Percentiles rank a stretch among this genome's conserved stretches.
Evolutionary conservation across 306 rosid species (phyloP).

Genomic region (Trifolium pratense): DNA sequence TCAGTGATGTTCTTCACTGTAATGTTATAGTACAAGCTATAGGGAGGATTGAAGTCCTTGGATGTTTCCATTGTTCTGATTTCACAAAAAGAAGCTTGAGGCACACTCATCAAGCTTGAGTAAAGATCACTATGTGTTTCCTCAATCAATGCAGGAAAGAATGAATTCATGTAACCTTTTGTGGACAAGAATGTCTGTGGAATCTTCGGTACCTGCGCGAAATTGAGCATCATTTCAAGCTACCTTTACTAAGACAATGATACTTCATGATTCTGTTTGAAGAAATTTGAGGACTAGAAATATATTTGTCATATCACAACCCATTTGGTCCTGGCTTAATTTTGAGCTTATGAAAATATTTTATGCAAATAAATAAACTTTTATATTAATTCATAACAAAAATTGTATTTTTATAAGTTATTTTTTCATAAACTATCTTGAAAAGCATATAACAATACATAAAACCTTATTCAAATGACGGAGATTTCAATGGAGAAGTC

Average conservation of each 20-base stretch:
- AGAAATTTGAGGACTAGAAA: not conserved
- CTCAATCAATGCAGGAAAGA: conserved; percentile 56
- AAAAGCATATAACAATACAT: no score
- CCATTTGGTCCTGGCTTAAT: no score
- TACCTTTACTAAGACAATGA: not conserved
- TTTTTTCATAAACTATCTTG: no score
- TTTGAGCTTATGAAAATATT: no score
- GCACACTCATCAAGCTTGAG: conserved; percentile 45
- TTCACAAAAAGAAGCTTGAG: conserved; percentile 46
- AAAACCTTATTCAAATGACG: no score
- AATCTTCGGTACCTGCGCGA: conserved; percentile 52
- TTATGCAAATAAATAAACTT: no score
- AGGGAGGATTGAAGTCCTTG: not conserved
- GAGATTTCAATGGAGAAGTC: not conserved
- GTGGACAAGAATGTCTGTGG: conserved; percentile 52
- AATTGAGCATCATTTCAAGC: not conserved
- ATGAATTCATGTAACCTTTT: conserved; percentile 51
- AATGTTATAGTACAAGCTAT: conserved; percentile 40
- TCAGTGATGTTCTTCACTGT: not conserved
- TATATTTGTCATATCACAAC: not conserved
- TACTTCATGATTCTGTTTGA: no score
- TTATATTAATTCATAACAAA: no score
- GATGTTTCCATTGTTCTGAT: conserved; percentile 27
- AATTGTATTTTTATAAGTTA: no score
- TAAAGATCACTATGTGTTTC: conserved; percentile 62